Evolutionary conservation across 192 early-diverging fungal species (phyloP).

Genomic region (Thoreauomyces humboldtii): DNA sequence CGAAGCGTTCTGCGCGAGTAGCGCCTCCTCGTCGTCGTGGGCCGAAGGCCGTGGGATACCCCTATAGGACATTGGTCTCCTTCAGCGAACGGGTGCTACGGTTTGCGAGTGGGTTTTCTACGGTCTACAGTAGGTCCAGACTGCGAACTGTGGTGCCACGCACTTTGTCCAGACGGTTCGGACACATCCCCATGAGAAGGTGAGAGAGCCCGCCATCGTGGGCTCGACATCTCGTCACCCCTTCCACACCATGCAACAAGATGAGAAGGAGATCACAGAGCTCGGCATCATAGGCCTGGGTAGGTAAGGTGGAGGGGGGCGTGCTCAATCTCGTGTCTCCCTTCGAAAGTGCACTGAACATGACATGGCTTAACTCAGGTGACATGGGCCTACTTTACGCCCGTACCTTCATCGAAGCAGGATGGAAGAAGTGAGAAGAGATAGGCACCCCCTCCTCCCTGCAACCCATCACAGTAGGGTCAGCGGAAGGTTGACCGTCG

Average conservation of each 20-base stretch:
- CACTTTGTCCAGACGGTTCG: no score
- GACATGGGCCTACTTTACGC: slow-evolving; percentile 96
- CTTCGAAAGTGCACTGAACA: background rate
- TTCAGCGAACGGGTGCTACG: no score
- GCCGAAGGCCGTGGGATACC: background rate
- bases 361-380: slow-evolving; percentile 45
- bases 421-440: slow-evolving; percentile 68
- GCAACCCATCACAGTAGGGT: no score
- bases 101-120: no score
- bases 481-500: no score
- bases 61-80: background rate
- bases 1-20: background rate
- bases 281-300: slow-evolving; percentile 88
- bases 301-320: background rate
- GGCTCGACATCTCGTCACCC: no score
- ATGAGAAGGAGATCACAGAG: slow-evolving; percentile 60
- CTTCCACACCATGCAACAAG: no score
- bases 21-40: slow-evolving; percentile 2
- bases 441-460: background rate
- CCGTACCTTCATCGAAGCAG: slow-evolving; percentile 61
- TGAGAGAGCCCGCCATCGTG: no score
- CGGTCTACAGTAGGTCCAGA: no score
- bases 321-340: background rate
- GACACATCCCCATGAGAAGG: no score
- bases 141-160: no score